Conservation (phyloP, 306 rosid genomes). For the Arachis stenosperma region DNA sequence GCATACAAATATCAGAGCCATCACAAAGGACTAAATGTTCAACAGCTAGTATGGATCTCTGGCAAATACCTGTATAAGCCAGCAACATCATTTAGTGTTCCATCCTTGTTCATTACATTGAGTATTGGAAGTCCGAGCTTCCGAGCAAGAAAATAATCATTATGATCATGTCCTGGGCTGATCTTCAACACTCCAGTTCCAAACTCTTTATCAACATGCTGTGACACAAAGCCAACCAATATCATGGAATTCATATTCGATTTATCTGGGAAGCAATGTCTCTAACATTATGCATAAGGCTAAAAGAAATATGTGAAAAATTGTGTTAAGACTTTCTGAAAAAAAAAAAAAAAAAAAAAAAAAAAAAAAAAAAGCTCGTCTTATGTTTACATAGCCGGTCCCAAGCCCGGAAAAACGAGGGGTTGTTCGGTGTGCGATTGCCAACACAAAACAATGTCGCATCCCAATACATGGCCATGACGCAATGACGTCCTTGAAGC, state of each 20-base stretch:
- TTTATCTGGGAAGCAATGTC: constrained; percentile 29
- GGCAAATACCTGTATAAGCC: constrained; percentile 80
- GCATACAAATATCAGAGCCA: constrained; percentile 41
- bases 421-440: no score
- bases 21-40: constrained; percentile 14
- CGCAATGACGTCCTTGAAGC: no score
- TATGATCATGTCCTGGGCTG: constrained; percentile 99
- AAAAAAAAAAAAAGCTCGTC: neutral
- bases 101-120: constrained; percentile 97
- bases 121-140: constrained; percentile 98
- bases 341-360: constrained; percentile 12
- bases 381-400: neutral
- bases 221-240: constrained; percentile 40
- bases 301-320: neutral
- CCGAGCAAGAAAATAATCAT: constrained; percentile 89
- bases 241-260: constrained; percentile 17
- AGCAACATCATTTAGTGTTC: constrained; percentile 86
- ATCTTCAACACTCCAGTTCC: constrained; percentile 96
- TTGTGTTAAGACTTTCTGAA: neutral
- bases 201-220: constrained; percentile 89
- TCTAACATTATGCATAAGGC: constrained; percentile 9
- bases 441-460: no score
- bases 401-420: no score
- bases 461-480: no score
- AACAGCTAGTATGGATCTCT: constrained; percentile 29